Evolutionary conservation across 257 asterid genomes (phyloP).

Genomic region (Nicotiana obtusifolia): DNA sequence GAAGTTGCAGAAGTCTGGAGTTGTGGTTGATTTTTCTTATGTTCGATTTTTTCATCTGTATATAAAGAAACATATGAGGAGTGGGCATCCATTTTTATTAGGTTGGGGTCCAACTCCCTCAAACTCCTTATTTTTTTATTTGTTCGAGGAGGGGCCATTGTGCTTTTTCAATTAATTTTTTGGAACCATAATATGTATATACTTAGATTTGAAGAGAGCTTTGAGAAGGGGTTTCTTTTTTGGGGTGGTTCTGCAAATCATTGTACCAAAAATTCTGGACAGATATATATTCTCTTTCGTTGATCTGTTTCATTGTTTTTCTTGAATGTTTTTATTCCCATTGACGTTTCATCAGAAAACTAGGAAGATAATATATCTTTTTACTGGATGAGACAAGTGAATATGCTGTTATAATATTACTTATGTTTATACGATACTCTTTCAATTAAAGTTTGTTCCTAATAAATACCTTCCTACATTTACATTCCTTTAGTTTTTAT

Average conservation of each 20-base stretch:
- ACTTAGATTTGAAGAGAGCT: background rate
- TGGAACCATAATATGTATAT: background rate
- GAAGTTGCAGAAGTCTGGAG: background rate
- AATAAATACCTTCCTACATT: too few relatives aligned
- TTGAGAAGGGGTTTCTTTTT: background rate
- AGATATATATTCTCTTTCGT: background rate
- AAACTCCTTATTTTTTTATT: background rate
- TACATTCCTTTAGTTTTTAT: too few relatives aligned
- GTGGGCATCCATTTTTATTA: constrained; percentile 3
- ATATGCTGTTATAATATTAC: background rate
- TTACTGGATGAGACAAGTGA: background rate
- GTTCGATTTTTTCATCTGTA: background rate
- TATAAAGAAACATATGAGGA: background rate
- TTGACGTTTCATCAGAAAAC: background rate
- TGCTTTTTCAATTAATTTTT: background rate
- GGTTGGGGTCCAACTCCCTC: constrained; percentile 5
- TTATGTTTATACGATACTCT: too few relatives aligned
- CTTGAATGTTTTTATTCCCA: background rate
- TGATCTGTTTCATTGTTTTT: background rate
- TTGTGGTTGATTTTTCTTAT: background rate
- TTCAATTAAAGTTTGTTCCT: too few relatives aligned
- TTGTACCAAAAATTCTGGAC: background rate
- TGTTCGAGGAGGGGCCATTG: background rate
- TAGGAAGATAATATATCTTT: too few relatives aligned
- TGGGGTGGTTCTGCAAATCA: background rate